Evolutionary conservation across 805 yeast species (phyloP), one percentile per base, ranked within the genome.

Genomic region (Candida insectalens): DNA sequence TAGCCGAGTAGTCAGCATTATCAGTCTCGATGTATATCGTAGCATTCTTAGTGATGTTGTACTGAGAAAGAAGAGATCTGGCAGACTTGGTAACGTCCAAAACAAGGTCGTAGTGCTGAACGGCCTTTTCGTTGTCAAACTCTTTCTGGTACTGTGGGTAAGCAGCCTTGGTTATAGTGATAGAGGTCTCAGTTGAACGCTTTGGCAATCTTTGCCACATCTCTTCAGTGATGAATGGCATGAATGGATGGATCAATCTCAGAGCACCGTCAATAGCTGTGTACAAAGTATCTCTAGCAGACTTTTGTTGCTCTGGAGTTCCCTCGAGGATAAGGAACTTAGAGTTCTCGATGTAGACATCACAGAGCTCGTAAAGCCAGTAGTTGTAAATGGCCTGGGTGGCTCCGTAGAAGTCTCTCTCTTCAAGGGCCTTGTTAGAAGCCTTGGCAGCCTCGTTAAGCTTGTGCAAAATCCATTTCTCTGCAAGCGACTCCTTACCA

Each of bases 141-240:
- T 71, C 73, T 35, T 63, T 48, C 34, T 65, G 63, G 58, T 65
- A 79, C 36, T 60, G 71, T 37, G 98, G 98, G 66, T 77, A 92
- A 32, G 67, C 47, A 27, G 96, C 94, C 53, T 74, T 74, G 33
- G 77, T 77, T 56, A 92, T 85, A 15, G 96, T 71, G 33, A 59
- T 64, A 19, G 85, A 66, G 16, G 62, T 60, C 49, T 83, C 96
- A 35, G 76, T 63, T 6, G 74, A 70, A 55, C 96, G 77, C 52
- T 82, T 80, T 49, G 97, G 97, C 52, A 92, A 67, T 63, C 97
- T 83, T 67, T 92, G 98, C 96, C 96, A 92, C 83, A 92, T 75
- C 69, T 92, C 98, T 63, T 92, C 98, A 31, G 97, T 80, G 46
- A 92, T 67, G 57, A 75, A 92, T 26, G 98, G 98, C 98, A 92